Base-by-base conservation (phyloP, 176 grass and related monocot species). In the Avena eriantha region DNA sequence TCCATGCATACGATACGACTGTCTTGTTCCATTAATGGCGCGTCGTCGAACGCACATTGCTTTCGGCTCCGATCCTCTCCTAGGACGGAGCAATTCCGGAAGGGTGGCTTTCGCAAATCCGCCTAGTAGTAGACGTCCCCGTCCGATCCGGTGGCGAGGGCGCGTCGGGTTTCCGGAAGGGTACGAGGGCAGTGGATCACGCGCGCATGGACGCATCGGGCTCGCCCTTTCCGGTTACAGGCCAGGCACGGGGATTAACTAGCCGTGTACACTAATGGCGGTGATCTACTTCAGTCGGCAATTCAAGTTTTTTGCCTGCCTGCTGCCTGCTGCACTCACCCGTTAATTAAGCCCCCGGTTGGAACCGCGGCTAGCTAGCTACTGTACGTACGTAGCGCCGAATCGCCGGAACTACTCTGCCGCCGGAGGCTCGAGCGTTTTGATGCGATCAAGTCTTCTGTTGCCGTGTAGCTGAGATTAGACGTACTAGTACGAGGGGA, bases 81-180 rank as follows among this genome's bases (percentile, higher is more conserved):
- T 87, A 76, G 58, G 80, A 87, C 58, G 14, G 36, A 56, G 75
- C 80, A 68, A 80, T 75, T 80, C 75, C 4, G 80, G 89, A 83
- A 79, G 24, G 13, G 34, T 16, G 10, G 55, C 56, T 21, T 9
- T 34, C 16, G 54, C 22, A 24, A 57, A 72, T 31, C 64, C 65
- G 19, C 39, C 5, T 41, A 41, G 36, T 39, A 6, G 39, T 41
- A 41, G 39, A 36, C 80, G 84, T 83, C 74, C 9, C 49, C 80
- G 4, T 73, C 65, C 15, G 41, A 17, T 84, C 68, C 55, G 89
- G 80, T 72, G 80, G 89, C 75, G 74, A 59, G 75, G 24, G 56
- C 58, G 49, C 80, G 8, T 87, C 89, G 57, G 23, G 2, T 26
- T 80, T 47, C 89, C 80, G 47, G 71, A 75, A 74, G 24, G 89